phyloP scores from a whole-genome alignment of 1,284 basidiomycete genomes.

The Ceratobasidium papillatum region DNA sequence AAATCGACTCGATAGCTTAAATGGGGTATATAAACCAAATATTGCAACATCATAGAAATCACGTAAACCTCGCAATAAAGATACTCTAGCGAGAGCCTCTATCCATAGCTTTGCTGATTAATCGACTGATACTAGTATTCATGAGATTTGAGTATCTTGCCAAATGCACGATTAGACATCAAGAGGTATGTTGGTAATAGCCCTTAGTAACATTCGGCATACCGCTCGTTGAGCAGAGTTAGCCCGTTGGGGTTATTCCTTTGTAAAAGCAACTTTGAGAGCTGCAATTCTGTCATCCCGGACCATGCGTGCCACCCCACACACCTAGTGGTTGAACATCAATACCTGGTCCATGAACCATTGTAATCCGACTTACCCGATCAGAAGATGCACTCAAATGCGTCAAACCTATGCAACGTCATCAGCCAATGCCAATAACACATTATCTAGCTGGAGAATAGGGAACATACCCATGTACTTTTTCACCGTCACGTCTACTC shows the following conservation, averaged over 20 bases:
- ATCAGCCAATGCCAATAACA: not conserved
- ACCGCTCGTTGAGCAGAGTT: not conserved
- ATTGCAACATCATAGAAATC: too few species aligned
- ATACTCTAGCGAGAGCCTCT: too few species aligned
- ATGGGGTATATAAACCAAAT: too few species aligned
- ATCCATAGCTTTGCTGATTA: too few species aligned
- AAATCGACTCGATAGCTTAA: too few species aligned
- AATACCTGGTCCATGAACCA: not conserved
- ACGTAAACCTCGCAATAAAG: too few species aligned
- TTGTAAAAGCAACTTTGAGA: constrained; percentile 14
- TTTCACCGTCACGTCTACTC: constrained; percentile 64
- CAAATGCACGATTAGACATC: not conserved
- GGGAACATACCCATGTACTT: constrained; percentile 61
- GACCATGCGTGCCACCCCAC: not conserved
- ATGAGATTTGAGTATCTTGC: too few species aligned
- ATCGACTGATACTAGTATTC: too few species aligned
- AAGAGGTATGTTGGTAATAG: not conserved
- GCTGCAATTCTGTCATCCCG: constrained; percentile 5
- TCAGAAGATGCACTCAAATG: constrained; percentile 2
- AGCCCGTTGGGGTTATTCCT: not conserved
- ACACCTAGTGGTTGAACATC: not conserved
- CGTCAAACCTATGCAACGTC: not conserved
- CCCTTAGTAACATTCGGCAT: not conserved
- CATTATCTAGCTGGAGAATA: not conserved
- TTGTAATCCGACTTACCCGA: constrained; percentile 5